A percentile compares a stretch with the other conserved stretches of the same genome.
These are phyloP conservation scores for Austroboletus novae-zelandiae DNA, from an alignment of 1,284 basidiomycete species.

Conservation along the genomic window DNA sequence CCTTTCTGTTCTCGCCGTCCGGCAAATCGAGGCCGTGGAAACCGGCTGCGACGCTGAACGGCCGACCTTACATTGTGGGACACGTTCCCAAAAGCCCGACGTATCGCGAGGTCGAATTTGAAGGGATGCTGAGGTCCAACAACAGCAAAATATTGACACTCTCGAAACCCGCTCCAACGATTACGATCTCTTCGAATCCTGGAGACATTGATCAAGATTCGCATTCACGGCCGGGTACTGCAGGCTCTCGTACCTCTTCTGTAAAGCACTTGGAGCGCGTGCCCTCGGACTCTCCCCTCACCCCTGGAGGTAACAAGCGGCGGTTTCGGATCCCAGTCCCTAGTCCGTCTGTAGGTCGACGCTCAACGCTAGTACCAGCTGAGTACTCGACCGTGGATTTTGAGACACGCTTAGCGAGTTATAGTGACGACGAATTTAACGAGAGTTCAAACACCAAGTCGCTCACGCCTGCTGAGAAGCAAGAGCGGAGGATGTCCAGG, in stretches of 20 bases:
- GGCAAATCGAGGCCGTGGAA: slow-evolving; percentile 63
- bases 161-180: slow-evolving; percentile 26
- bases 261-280: slow-evolving; percentile 25
- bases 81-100: slow-evolving; percentile 62
- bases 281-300: slow-evolving; percentile 29
- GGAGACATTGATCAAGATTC: slow-evolving; percentile 18
- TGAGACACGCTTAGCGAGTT: slow-evolving; percentile 66
- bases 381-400: slow-evolving; percentile 76
- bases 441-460: slow-evolving; percentile 26
- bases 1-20: slow-evolving; percentile 47
- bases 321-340: slow-evolving; percentile 58
- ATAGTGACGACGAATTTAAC: slow-evolving; percentile 58
- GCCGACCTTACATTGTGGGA: slow-evolving; percentile 69
- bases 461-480: slow-evolving; percentile 39
- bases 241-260: slow-evolving; percentile 18
- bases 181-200: slow-evolving; percentile 21
- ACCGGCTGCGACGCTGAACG: slow-evolving; percentile 72
- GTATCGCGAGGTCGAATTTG: slow-evolving; percentile 75
- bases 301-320: slow-evolving; percentile 33
- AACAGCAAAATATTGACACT: slow-evolving; percentile 64
- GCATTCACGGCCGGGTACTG: slow-evolving; percentile 26
- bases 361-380: slow-evolving; percentile 53
- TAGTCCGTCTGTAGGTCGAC: slow-evolving; percentile 46
- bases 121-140: slow-evolving; percentile 62
- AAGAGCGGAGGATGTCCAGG: slow-evolving; percentile 54